phyloP scores from a whole-genome alignment of 2,329 filamentous ascomycete species.

The Cercospora sp. region DNA sequence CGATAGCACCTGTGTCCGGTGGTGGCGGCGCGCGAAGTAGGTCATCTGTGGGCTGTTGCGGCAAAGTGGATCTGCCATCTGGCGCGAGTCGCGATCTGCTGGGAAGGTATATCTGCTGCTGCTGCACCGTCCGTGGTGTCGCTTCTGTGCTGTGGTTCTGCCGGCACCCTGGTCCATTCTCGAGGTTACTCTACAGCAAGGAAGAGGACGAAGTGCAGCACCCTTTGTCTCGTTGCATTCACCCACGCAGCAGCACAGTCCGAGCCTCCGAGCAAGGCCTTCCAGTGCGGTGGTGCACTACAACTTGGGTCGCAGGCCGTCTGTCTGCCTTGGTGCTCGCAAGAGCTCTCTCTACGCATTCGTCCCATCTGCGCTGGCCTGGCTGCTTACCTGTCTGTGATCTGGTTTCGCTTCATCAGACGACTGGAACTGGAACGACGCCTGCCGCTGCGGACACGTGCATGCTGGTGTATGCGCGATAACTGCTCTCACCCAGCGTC shows the following conservation, averaged over 20 bases:
- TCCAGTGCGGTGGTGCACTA: constrained; percentile 22
- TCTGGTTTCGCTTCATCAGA: constrained; percentile 2
- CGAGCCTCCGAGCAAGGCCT: constrained; percentile 35
- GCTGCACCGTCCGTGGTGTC: constrained; percentile 18
- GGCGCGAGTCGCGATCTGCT: constrained; percentile 25
- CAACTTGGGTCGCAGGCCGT: constrained; percentile 17
- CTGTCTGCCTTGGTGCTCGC: constrained; percentile 18
- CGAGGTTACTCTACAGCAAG: constrained; percentile 40
- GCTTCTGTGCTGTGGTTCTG: constrained; percentile 24
- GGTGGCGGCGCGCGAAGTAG: constrained; percentile 25
- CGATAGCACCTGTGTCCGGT: constrained; percentile 27
- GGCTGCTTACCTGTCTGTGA: constrained; percentile 2
- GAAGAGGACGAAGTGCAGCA: constrained; percentile 35
- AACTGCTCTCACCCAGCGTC: constrained; percentile 18
- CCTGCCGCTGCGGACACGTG: constrained; percentile 24
- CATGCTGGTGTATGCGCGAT: constrained; percentile 22
- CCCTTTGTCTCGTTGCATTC: constrained; percentile 31
- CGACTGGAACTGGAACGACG: neutral
- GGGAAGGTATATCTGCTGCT: constrained; percentile 26
- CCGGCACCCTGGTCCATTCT: constrained; percentile 23
- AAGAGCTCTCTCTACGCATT: constrained; percentile 12
- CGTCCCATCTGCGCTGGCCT: neutral
- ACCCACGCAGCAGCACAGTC: constrained; percentile 29
- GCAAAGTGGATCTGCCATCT: constrained; percentile 23
- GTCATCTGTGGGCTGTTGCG: constrained; percentile 23